phyloP scores from a whole-genome alignment of 768 basidiomycete species.

The Hemileccinum rubropunctum region DNA sequence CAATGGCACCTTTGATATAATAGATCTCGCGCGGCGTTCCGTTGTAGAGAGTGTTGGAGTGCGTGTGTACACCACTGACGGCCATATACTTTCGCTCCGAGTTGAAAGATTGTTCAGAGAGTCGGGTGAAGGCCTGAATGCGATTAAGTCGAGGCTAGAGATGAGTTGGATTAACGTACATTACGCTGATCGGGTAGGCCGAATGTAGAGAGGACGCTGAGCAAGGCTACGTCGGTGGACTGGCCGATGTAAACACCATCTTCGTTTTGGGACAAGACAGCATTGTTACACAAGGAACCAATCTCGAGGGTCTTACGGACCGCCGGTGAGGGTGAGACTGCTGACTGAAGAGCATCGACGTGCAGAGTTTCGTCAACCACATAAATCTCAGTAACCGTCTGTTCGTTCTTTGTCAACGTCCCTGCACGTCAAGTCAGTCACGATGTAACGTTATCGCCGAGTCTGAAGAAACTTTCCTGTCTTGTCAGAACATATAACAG shows the following conservation, averaged over 20 bases:
- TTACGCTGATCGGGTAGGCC: slow-evolving; percentile 65
- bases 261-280: slow-evolving; percentile 59
- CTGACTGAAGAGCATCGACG: slow-evolving; percentile 49
- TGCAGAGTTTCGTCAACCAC: slow-evolving; percentile 77
- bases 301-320: slow-evolving; percentile 74
- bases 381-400: slow-evolving; percentile 89
- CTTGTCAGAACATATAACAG: slow-evolving; percentile 98
- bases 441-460: background rate
- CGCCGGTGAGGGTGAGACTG: slow-evolving; percentile 56
- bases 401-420: slow-evolving; percentile 93
- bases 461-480: slow-evolving; percentile 54
- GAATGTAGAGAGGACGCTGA: slow-evolving; percentile 73
- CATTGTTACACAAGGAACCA: slow-evolving; percentile 90
- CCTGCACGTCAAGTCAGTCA: slow-evolving; percentile 38
- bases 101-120: slow-evolving; percentile 85
- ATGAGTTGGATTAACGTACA: slow-evolving; percentile 41
- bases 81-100: slow-evolving; percentile 96
- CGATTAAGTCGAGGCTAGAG: slow-evolving; percentile 4
- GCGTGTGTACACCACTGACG: slow-evolving; percentile 66
- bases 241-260: slow-evolving; percentile 80
- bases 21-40: slow-evolving; percentile 63
- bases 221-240: slow-evolving; percentile 88
- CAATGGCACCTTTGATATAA: slow-evolving; percentile 92
- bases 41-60: slow-evolving; percentile 28
- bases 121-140: slow-evolving; percentile 60